Base-by-base conservation (phyloP, 768 basidiomycete genomes). In the Boletus rubescentipes region DNA sequence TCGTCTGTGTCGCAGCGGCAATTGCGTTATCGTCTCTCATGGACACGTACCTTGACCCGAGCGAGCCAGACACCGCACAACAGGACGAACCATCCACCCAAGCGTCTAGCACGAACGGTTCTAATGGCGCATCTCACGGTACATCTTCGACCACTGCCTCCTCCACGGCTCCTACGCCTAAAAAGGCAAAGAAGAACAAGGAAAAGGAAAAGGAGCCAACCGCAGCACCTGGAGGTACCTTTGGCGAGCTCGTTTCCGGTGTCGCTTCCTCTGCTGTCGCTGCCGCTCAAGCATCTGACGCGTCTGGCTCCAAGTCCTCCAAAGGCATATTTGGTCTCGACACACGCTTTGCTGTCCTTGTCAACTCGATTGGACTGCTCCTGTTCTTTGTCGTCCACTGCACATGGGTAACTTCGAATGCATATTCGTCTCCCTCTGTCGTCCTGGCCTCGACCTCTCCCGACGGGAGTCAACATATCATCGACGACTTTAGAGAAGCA, bases 401-500 rank as follows among this genome's bases (percentile, higher is more conserved):
- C 74, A 98, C 97, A 1, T 98, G 89, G 86, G 95, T 93, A 21
- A 98, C 97, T 1, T 85, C 93, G 30, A 84, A 76, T 58, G 95
- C 97, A 1, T 98, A 98, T 74, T 98, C 97, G 8, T 98, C 95
- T 0, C 97, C 97, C 0, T 98, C 95, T 26, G 97, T 98, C 56
- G 96, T 99, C 6, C 78, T 98, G 54, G 85, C 95, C 0, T 92
- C 91, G 6, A 73, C 75, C 2, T 82, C 79, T 51, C 75, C 80
- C 1, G 96, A 98, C 64, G 97, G 97, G 18, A 87, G 83, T 52
- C 88, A 92, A 66, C 86, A 93, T 70, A 91, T 98, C 64, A 98
- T 99, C 64, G 97, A 99, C 66, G 97, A 99, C 71, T 99, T 98
- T 85, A 82, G 97, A 54, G 97, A 98, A 76, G 97, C 97, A 12